These are phyloP conservation scores for Tylopilus balloui DNA, from an alignment of 768 basidiomycete species.

Conservation along the genomic window DNA sequence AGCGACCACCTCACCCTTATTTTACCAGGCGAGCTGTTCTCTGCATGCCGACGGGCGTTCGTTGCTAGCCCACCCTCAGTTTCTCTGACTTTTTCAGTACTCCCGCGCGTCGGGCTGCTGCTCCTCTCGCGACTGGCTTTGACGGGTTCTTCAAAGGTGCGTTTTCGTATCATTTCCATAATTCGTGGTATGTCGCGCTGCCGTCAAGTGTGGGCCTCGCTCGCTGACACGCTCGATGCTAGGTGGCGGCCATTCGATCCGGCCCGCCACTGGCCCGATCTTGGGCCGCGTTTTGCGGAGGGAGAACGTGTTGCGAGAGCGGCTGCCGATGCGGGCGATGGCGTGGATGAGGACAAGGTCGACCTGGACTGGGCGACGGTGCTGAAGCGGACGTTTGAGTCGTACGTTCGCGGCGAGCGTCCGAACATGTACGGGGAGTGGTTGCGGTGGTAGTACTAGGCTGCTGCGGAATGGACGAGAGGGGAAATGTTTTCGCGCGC, in stretches of 20 bases:
- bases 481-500: conserved; percentile 27
- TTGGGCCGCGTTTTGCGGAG: conserved; percentile 69
- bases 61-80: neutral
- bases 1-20: neutral
- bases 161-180: neutral
- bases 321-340: conserved; percentile 4
- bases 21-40: neutral
- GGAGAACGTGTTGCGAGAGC: conserved; percentile 66
- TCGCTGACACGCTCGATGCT: conserved; percentile 27
- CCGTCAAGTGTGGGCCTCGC: neutral
- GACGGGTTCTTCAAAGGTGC: neutral
- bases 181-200: neutral
- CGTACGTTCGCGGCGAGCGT: conserved; percentile 77
- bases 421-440: conserved; percentile 91
- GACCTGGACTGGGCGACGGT: conserved; percentile 65
- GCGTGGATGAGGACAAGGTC: conserved; percentile 46
- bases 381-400: conserved; percentile 92
- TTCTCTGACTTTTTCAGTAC: neutral
- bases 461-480: conserved; percentile 25
- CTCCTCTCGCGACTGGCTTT: neutral
- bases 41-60: neutral
- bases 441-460: conserved; percentile 30
- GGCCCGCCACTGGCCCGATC: conserved; percentile 84
- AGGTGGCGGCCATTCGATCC: conserved; percentile 97
- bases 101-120: neutral